Percentiles rank a stretch among this genome's conserved stretches.
Conservation (phyloP, 768 basidiomycete genomes). For the Holtermannia corniformis region DNA sequence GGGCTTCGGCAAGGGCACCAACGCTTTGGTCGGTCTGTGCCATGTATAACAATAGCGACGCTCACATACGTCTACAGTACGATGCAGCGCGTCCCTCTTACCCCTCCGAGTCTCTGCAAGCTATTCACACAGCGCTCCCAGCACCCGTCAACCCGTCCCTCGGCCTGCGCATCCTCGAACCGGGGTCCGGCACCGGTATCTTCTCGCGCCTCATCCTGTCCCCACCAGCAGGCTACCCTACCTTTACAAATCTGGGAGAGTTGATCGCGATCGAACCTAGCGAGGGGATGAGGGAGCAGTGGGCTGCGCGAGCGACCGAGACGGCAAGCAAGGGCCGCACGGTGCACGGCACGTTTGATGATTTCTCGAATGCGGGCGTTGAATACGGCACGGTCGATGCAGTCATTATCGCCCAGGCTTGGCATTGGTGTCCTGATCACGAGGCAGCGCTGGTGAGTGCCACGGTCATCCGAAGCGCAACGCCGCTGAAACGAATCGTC, state of each 20-base stretch:
- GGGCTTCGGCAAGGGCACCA: constrained; percentile 73
- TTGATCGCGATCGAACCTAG: constrained; percentile 71
- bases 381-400: constrained; percentile 21
- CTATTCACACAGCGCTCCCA: constrained; percentile 51
- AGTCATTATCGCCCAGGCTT: constrained; percentile 53
- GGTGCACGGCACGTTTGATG: constrained; percentile 34
- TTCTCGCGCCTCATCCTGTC: constrained; percentile 69
- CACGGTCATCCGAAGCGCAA: not conserved
- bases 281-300: constrained; percentile 70
- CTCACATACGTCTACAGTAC: constrained; percentile 22
- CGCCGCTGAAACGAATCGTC: not conserved
- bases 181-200: constrained; percentile 78
- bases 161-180: constrained; percentile 45
- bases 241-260: constrained; percentile 45
- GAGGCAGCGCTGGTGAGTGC: constrained; percentile 51
- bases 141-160: constrained; percentile 32
- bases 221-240: constrained; percentile 41
- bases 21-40: constrained; percentile 48
- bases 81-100: constrained; percentile 69
- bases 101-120: constrained; percentile 53
- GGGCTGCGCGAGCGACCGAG: constrained; percentile 35
- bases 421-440: constrained; percentile 78
- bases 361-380: constrained; percentile 21
- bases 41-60: not conserved
- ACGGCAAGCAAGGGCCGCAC: constrained; percentile 7